phyloP scores from a whole-genome alignment of 2,329 filamentous ascomycete species.

The Colletotrichum sp. region DNA sequence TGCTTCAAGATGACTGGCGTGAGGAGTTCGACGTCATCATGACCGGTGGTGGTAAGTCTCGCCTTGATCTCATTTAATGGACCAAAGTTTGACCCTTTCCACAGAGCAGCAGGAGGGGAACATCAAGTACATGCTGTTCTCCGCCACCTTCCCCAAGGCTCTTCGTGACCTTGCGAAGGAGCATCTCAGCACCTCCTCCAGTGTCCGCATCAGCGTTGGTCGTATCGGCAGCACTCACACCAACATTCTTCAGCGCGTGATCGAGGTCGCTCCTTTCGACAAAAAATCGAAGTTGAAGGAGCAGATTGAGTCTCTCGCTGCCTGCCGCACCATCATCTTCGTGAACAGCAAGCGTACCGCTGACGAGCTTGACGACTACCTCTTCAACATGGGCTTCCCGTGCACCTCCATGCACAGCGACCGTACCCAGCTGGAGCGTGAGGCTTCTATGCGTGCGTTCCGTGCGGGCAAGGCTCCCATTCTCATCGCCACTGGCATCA shows the following conservation, averaged over 20 bases:
- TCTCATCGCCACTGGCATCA: constrained; percentile 84
- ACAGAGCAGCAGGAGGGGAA: constrained; percentile 77
- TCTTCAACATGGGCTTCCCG: constrained; percentile 81
- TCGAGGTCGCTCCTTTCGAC: constrained; percentile 66
- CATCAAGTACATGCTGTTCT: constrained; percentile 82
- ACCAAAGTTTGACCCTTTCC: constrained; percentile 25
- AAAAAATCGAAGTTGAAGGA: constrained; percentile 78
- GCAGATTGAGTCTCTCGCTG: constrained; percentile 71
- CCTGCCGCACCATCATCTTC: constrained; percentile 86
- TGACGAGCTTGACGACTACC: constrained; percentile 85
- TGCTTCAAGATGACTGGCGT: constrained; percentile 82
- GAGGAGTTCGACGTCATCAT: constrained; percentile 78
- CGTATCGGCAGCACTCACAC: constrained; percentile 81
- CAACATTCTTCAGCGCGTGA: constrained; percentile 82
- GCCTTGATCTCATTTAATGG: no score
- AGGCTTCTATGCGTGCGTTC: constrained; percentile 90
- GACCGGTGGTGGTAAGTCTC: constrained; percentile 74
- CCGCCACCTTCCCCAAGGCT: constrained; percentile 87
- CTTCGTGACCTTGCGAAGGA: constrained; percentile 78
- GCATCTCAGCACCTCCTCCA: constrained; percentile 71
- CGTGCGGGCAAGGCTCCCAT: constrained; percentile 77
- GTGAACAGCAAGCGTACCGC: constrained; percentile 81
- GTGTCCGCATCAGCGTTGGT: constrained; percentile 84
- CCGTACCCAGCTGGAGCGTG: constrained; percentile 88
- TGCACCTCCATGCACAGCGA: constrained; percentile 88